These are phyloP conservation scores for Cytospora paraplurivora DNA, from an alignment of 2,329 filamentous ascomycete species.

Conservation along the genomic window DNA sequence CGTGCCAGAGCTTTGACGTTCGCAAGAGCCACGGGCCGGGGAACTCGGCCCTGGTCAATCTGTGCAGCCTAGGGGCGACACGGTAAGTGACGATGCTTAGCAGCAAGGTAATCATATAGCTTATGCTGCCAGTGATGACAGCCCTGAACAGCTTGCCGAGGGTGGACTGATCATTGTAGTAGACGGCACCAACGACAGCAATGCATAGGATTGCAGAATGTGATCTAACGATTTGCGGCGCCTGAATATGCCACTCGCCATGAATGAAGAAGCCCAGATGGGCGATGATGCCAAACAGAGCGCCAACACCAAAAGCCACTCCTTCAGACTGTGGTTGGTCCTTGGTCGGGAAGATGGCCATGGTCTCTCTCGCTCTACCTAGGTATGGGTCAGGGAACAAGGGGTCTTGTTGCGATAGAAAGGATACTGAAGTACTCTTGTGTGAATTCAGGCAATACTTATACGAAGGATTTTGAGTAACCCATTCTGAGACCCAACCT, in stretches of 20 bases:
- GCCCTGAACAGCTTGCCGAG: neutral
- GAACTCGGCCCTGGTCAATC: neutral
- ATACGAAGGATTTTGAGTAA: no score
- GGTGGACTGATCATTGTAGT: neutral
- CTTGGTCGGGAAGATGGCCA: no score
- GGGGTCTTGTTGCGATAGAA: no score
- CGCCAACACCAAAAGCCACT: no score
- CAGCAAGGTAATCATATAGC: no score
- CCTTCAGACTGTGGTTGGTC: no score
- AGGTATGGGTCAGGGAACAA: no score
- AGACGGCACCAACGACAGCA: neutral
- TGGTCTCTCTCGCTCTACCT: no score
- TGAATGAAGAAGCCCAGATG: constrained; percentile 4
- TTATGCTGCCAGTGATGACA: neutral
- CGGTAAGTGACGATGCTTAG: neutral
- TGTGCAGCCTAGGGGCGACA: neutral
- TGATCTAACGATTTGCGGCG: neutral
- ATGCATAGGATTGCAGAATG: neutral
- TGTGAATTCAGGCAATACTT: no score
- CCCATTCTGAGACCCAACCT: no score
- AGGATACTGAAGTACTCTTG: no score
- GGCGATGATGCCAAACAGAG: neutral
- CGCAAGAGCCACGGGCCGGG: neutral
- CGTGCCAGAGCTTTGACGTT: neutral
- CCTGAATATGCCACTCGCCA: constrained; percentile 6